Evolutionary conservation across 192 early-diverging fungal species (phyloP).

Genomic region (Umbelopsis vinacea): DNA sequence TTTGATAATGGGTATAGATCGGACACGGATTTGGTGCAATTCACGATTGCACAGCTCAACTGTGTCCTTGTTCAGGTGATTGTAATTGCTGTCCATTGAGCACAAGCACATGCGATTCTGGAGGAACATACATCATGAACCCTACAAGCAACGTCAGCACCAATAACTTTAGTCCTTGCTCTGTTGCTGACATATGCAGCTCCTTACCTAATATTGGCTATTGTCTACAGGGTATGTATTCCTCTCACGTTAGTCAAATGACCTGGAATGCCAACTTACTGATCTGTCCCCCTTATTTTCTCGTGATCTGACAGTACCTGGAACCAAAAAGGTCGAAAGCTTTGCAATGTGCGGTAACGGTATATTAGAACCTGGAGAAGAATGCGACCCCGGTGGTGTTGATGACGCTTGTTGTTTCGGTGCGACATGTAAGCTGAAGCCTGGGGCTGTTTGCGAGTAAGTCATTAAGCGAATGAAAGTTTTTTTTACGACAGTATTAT

Average conservation of each 20-base stretch:
- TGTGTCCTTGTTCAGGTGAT: conserved; percentile 60
- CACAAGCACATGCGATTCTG: conserved; percentile 64
- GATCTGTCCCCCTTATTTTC: background rate
- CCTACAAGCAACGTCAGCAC: conserved; percentile 68
- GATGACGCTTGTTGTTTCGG: conserved; percentile 81
- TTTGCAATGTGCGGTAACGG: conserved; percentile 94
- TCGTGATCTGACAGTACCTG: conserved; percentile 36
- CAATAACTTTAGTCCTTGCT: conserved; percentile 73
- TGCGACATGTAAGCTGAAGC: conserved; percentile 78
- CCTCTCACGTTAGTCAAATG: conserved; percentile 14
- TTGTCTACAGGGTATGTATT: conserved; percentile 44
- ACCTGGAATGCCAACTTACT: background rate
- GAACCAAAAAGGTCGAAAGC: conserved; percentile 39
- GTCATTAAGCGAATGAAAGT: background rate
- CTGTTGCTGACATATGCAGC: conserved; percentile 59
- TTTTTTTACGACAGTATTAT: background rate
- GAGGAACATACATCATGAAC: conserved; percentile 73
- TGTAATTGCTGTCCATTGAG: conserved; percentile 77
- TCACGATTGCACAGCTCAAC: conserved; percentile 81
- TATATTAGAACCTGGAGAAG: conserved; percentile 84
- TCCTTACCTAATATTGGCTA: conserved; percentile 40
- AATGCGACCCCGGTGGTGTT: conserved; percentile 88
- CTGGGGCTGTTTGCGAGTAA: conserved; percentile 72
- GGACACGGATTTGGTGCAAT: conserved; percentile 89
- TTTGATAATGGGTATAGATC: conserved; percentile 39